These are phyloP conservation scores for Aaosphaeria pasadenensis DNA, from an alignment of 2,329 filamentous ascomycete species.

Conservation along the genomic window DNA sequence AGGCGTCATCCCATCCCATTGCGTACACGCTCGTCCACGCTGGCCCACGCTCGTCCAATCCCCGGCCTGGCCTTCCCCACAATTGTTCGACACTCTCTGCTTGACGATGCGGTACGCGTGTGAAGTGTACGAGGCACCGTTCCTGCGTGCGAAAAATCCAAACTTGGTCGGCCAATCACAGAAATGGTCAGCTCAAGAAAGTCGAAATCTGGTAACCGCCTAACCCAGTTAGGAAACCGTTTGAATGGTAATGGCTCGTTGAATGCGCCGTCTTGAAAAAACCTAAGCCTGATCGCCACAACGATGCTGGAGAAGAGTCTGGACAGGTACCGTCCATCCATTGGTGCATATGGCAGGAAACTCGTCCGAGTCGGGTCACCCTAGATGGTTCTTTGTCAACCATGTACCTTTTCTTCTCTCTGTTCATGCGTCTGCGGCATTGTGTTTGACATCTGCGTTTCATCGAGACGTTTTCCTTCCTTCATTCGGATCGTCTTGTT, in stretches of 20 bases:
- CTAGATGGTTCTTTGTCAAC: not conserved
- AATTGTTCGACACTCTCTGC: constrained; percentile 20
- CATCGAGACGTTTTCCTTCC: not conserved
- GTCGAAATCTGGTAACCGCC: not conserved
- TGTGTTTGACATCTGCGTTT: not conserved
- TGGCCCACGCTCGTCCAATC: too few species aligned
- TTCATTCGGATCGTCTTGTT: not conserved
- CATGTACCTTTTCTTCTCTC: not conserved
- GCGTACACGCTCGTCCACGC: not conserved
- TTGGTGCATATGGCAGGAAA: not conserved
- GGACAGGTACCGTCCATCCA: not conserved
- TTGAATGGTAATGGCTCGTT: not conserved
- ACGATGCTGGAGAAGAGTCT: not conserved
- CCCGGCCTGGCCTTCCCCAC: constrained; percentile 19
- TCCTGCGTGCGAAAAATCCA: not conserved
- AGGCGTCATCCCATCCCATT: constrained; percentile 13
- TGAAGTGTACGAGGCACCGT: constrained; percentile 15
- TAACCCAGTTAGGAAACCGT: not conserved
- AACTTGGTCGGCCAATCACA: not conserved
- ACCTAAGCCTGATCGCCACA: not conserved
- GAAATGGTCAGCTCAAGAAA: not conserved
- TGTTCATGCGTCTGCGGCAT: not conserved
- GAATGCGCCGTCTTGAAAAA: not conserved
- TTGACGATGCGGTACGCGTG: constrained; percentile 30
- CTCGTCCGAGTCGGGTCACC: not conserved